Evolutionary conservation across 2,329 filamentous ascomycete genomes (phyloP), one percentile per base, ranked within the genome.

Genomic region (Thielaviopsis ethacetica): DNA sequence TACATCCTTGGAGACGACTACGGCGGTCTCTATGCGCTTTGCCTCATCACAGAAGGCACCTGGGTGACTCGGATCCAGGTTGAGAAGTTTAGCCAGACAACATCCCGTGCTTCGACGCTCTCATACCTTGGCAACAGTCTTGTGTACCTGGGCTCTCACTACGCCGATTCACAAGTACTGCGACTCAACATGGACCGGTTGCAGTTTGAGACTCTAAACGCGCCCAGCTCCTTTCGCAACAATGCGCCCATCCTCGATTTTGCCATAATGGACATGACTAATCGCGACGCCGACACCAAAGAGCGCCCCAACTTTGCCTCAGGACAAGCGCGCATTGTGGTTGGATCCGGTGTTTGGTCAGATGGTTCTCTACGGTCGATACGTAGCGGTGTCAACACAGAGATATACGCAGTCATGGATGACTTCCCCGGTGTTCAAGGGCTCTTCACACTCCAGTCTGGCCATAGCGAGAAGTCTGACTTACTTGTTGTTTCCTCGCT

Each of bases 1-100:
- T 97, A 90, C 73, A 76, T 96, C n/a, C 73, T 98, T 2, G 90
- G 86, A 1, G 93, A 98, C 68, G 90, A 96, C 65, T 96, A 93
- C 67, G 91, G 93, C 17, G 80, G 79, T 55, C 71, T 98, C 24
- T 90, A 91, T 67, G 74, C 96, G n/a, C 73, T 98, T 44, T 89
- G 89, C 68, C 80, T 98, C 13, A 71, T 86, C 15, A 76, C 88
- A 1, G 73, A 77, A 10, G 76, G 81, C 3, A 79, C 81, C 5
- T 80, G 83, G 17, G 87, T 96, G 0, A 80, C 79, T 15, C 80
- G 80, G 22, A 86, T 94, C 77, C 80, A 83, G 58, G 75, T 96
- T 21, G 78, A 81, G 56, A 72, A 77, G 22, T 76, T 95, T 21
- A 76, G 75, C 3, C 64, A 70, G 2, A 61, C 62, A 26, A 91